phyloP scores from a whole-genome alignment of 192 early-diverging fungal species.

The Backusella sp. region DNA sequence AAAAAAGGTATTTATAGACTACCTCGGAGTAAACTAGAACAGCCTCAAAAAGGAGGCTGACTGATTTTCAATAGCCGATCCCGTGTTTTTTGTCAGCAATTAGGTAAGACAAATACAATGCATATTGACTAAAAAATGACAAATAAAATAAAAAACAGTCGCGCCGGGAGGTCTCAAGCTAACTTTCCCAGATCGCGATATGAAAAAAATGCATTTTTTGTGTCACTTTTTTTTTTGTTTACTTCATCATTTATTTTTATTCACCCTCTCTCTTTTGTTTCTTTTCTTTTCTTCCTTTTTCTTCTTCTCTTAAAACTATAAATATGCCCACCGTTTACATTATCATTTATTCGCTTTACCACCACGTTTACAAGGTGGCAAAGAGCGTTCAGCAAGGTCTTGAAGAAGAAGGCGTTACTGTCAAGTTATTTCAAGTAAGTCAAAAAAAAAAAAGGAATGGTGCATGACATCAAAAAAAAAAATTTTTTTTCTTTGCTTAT shows the following conservation, averaged over 20 bases:
- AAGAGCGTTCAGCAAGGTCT: constrained; percentile 64
- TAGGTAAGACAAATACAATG: neutral
- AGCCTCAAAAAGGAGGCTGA: neutral
- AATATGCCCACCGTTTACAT: constrained; percentile 35
- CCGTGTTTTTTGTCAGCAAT: neutral
- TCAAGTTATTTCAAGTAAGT: constrained; percentile 40
- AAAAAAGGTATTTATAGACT: constrained; percentile 3
- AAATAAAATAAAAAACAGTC: neutral
- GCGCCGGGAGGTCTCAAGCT: neutral
- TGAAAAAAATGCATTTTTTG: neutral
- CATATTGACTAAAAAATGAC: neutral
- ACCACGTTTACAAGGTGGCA: constrained; percentile 71
- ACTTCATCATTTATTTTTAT: neutral
- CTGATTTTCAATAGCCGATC: neutral
- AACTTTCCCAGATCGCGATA: neutral
- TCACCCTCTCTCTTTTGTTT: neutral
- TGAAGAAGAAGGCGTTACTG: constrained; percentile 39
- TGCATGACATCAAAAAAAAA: neutral
- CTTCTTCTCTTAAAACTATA: neutral
- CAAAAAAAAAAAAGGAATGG: neutral
- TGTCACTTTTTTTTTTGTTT: neutral
- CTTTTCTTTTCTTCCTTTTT: constrained; percentile 15
- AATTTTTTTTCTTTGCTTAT: neutral
- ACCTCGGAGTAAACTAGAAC: neutral
- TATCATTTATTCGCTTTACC: constrained; percentile 44